Conservation (phyloP, 148 eudicot genomes). For the Amaranthus hypochondriacus region DNA sequence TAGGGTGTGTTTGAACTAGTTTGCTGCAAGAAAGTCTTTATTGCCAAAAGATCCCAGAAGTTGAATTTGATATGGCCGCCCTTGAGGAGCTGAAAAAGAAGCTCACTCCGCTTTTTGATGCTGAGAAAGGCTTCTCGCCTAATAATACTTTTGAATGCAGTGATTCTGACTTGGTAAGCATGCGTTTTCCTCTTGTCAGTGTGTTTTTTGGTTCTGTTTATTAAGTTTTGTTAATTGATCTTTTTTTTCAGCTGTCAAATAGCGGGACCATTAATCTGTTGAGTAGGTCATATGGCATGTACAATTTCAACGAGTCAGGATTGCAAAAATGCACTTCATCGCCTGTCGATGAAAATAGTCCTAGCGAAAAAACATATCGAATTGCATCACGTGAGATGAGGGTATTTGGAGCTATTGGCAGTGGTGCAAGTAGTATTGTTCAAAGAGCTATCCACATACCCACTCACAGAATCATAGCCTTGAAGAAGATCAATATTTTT, state of each 20-base stretch:
- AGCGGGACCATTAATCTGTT: slow-evolving; percentile 79
- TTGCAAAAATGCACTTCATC: slow-evolving; percentile 74
- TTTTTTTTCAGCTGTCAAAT: slow-evolving; percentile 42
- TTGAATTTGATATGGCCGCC: slow-evolving; percentile 48
- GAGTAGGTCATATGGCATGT: slow-evolving; percentile 87
- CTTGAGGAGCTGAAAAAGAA: slow-evolving; percentile 89
- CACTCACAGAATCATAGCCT: slow-evolving; percentile 73
- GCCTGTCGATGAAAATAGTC: slow-evolving; percentile 43
- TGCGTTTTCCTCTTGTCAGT: background rate
- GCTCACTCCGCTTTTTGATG: slow-evolving; percentile 89
- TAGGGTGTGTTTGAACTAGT: background rate
- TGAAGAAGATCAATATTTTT: slow-evolving; percentile 92
- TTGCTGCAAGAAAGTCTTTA: background rate
- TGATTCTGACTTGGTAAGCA: slow-evolving; percentile 65
- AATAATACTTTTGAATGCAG: slow-evolving; percentile 47
- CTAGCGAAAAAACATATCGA: slow-evolving; percentile 62
- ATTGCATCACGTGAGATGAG: slow-evolving; percentile 94
- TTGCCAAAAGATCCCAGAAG: slow-evolving; percentile 2
- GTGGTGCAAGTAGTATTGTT: slow-evolving; percentile 98
- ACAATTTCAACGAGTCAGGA: slow-evolving; percentile 86
- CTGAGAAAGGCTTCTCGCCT: slow-evolving; percentile 78
- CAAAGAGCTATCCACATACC: slow-evolving; percentile 95
- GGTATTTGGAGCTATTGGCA: slow-evolving; percentile 87
- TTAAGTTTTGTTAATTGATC: slow-evolving; percentile 1
- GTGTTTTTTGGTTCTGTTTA: background rate